Evolutionary conservation across 2,329 filamentous ascomycete species (phyloP).

Genomic region (Cladophialophora psammophila): DNA sequence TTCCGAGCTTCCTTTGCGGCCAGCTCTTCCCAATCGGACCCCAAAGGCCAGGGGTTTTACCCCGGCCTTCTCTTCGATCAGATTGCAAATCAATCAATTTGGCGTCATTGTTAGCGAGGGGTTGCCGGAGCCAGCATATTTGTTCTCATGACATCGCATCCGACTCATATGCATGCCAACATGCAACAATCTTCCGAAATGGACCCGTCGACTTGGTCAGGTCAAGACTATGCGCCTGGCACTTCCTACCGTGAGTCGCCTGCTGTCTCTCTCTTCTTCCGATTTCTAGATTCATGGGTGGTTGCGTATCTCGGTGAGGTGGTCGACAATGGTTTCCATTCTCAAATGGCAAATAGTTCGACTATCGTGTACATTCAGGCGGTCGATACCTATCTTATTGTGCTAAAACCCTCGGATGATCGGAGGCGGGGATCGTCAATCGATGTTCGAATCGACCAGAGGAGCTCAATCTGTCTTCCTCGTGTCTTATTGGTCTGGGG

Average conservation of each 20-base stretch:
- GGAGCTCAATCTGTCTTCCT: neutral
- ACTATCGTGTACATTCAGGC: too few species aligned
- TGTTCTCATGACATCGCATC: constrained; percentile 29
- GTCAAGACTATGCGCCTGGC: constrained; percentile 32
- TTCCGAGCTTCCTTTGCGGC: constrained; percentile 14
- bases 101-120: neutral
- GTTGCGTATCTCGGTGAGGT: neutral
- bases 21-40: constrained; percentile 6
- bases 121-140: constrained; percentile 14
- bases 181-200: constrained; percentile 34
- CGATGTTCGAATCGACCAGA: neutral
- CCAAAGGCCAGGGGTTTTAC: neutral
- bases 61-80: neutral
- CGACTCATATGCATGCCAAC: constrained; percentile 21
- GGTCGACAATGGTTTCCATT: neutral
- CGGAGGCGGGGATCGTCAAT: neutral
- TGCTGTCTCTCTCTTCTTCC: neutral
- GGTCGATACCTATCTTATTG: too few species aligned
- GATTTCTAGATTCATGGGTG: neutral
- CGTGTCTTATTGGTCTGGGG: neutral
- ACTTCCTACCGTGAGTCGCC: constrained; percentile 28
- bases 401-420: neutral
- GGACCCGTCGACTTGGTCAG: constrained; percentile 30
- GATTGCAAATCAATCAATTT: constrained; percentile 1
- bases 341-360: neutral